Evolutionary conservation across 306 rosid species (phyloP), one percentile per base, ranked within the genome.

Genomic region (Fagus crenata): DNA sequence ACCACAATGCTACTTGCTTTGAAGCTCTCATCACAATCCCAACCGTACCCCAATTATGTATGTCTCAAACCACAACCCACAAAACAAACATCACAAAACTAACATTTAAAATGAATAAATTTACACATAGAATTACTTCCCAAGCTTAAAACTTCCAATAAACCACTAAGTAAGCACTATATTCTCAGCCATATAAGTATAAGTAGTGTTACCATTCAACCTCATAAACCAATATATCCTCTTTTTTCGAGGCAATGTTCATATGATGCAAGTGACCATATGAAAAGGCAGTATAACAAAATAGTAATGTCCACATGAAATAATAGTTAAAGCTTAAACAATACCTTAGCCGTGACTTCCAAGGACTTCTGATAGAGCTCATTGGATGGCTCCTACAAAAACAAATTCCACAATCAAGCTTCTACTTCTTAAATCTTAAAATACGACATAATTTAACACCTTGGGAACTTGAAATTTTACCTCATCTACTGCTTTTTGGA

Each of bases 351-450:
- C 39, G 90, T 81, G 78, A 89, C 75, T 85, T 89, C 93, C 85
- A 91, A 72, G 31, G 98, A 87, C 87, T 91, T 91, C 54, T 1
- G 80, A 55, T 91, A 93, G 67, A 93, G 92, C 41, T 87, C 95
- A 64, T 88, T 93, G 41, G 76, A 82, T 9, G 98, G 98, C 41
- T 91, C 93, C 98, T 91, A 77, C 78, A 83, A 83, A 68, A 81
- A 71, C 69, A 84, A 71, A 59, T 69, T 32, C 73, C 75, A 78
- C 40, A 7, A 67, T 65, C 53, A 67, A 78, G 67, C 80, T 35
- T 78, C 78, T 55, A 33, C 49, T 69, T 46, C 60, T 8, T 22
- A 7, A 32, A 77, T 49, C 4, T 59, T 59, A 61, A 37, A 63
- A 53, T 22, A 33, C 17, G 64, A 56, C 6, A 49, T 5, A 15